Evolutionary conservation across 1,139 yeast species (phyloP).

Genomic region (Yamadazyma epiphylla): DNA sequence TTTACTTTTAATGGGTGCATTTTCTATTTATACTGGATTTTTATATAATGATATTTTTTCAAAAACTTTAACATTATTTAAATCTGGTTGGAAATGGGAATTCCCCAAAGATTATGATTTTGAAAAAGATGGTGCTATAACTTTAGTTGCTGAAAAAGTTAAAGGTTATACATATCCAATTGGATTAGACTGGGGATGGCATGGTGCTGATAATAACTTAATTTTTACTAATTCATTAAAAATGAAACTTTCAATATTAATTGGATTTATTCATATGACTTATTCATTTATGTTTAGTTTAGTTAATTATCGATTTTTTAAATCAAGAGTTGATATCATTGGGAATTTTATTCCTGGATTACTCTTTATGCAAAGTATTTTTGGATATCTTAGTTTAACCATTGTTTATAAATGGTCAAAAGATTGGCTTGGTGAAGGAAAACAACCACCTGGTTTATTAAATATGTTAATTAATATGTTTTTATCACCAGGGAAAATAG

Average conservation of each 20-base stretch:
- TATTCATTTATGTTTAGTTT: constrained; percentile 83
- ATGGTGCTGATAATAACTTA: constrained; percentile 89
- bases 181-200: constrained; percentile 96
- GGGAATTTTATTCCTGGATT: constrained; percentile 95
- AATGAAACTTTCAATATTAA: constrained; percentile 90
- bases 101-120: constrained; percentile 61
- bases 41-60: constrained; percentile 93
- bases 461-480: constrained; percentile 97
- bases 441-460: constrained; percentile 86
- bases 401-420: constrained; percentile 93
- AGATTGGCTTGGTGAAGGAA: constrained; percentile 77
- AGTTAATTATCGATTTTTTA: constrained; percentile 72
- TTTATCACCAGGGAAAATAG: constrained; percentile 85
- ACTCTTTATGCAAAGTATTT: constrained; percentile 91
- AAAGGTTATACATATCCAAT: constrained; percentile 59
- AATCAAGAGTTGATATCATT: constrained; percentile 75
- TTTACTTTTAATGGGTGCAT: constrained; percentile 82
- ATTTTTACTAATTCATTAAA: constrained; percentile 91
- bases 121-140: constrained; percentile 45
- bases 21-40: constrained; percentile 91
- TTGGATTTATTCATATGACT: constrained; percentile 95
- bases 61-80: constrained; percentile 79
- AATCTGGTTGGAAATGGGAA: constrained; percentile 85
- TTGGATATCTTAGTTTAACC: constrained; percentile 82
- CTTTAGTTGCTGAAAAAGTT: constrained; percentile 56